phyloP scores from a whole-genome alignment of 768 basidiomycete species.

The Kwoniella mangroviensis region DNA sequence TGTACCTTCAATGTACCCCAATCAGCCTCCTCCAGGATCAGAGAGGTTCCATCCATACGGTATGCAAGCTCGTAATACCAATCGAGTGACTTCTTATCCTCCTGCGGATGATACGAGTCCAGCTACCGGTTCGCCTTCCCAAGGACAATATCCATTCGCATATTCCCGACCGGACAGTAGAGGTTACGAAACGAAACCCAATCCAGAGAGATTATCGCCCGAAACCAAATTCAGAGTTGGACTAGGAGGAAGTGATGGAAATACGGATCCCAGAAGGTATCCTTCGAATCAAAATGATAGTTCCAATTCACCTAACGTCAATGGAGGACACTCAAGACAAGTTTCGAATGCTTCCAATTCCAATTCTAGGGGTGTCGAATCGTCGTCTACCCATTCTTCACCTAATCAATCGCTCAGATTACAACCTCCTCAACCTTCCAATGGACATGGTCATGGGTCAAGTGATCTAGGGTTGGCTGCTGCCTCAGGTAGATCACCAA shows the following conservation, averaged over 20 bases:
- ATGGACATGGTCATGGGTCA: background rate
- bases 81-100: conserved; percentile 13
- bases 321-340: conserved; percentile 15
- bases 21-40: conserved; percentile 1
- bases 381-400: conserved; percentile 1
- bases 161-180: conserved; percentile 18
- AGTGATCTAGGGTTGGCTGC: conserved; percentile 7
- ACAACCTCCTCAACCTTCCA: conserved; percentile 11
- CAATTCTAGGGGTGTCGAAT: background rate
- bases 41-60: conserved; percentile 25
- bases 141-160: conserved; percentile 14
- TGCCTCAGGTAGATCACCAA: conserved; percentile 32
- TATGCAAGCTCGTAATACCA: conserved; percentile 4
- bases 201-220: conserved; percentile 15
- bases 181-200: conserved; percentile 2
- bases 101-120: conserved; percentile 9
- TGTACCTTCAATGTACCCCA: conserved; percentile 23
- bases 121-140: conserved; percentile 12
- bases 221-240: conserved; percentile 13
- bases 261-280: conserved; percentile 21
- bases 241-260: conserved; percentile 3
- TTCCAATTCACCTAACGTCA: background rate
- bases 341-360: conserved; percentile 14
- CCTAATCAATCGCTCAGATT: conserved; percentile 22
- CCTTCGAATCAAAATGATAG: conserved; percentile 2